These are phyloP conservation scores for Microsporum canis DNA, from an alignment of 2,329 filamentous ascomycete species.

Conservation along the genomic window DNA sequence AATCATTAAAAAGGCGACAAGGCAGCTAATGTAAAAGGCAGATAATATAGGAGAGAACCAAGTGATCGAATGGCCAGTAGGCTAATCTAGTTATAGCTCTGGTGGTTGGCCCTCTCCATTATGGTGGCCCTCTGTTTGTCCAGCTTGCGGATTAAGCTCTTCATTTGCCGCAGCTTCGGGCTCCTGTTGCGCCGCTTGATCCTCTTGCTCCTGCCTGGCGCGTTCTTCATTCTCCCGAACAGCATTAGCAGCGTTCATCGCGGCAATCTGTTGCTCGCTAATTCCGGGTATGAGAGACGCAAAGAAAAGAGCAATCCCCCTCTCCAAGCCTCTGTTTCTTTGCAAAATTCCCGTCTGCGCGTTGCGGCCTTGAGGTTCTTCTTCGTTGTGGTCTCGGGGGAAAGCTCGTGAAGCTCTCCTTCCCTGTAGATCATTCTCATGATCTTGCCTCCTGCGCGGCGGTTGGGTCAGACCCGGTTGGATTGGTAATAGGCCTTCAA, in stretches of 20 bases:
- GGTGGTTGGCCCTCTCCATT: neutral
- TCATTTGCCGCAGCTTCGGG: neutral
- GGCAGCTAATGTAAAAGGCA: neutral
- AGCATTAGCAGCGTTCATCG: conserved; percentile 42
- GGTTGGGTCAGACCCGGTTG: conserved; percentile 17
- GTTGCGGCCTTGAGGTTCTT: neutral
- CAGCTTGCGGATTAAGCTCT: neutral
- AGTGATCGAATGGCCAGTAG: neutral
- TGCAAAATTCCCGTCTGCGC: conserved; percentile 7
- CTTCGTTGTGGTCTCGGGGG: neutral
- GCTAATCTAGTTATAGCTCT: neutral
- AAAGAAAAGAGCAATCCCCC: conserved; percentile 50
- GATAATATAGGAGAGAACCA: neutral
- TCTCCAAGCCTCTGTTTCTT: conserved; percentile 30
- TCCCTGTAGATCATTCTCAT: neutral
- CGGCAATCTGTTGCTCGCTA: conserved; percentile 49
- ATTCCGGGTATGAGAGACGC: conserved; percentile 52
- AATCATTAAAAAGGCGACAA: neutral
- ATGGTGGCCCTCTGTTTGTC: neutral
- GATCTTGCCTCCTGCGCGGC: neutral
- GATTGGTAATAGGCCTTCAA: conserved; percentile 33
- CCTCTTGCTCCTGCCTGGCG: conserved; percentile 6
- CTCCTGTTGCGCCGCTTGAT: conserved; percentile 3
- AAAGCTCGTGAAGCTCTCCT: neutral
- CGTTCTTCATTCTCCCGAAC: conserved; percentile 12